Evolutionary conservation across 495 filamentous ascomycete species (phyloP), one percentile per base, ranked within the genome.

Genomic region (Lophiostoma macrostomum): DNA sequence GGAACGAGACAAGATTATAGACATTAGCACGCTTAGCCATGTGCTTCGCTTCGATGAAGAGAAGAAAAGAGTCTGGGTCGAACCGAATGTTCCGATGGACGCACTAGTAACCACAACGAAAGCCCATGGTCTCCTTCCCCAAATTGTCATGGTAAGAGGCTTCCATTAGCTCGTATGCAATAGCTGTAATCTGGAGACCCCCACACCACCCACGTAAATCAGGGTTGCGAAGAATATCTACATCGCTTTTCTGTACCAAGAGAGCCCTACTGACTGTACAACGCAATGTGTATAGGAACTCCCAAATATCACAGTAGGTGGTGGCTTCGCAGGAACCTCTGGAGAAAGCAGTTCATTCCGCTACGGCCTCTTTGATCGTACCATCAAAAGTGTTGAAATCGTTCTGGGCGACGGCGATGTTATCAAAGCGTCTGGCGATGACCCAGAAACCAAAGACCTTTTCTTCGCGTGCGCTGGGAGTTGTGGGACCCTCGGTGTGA

Each of bases 71-170:
- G 63, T 73, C 12, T 66, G 82, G 14, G 80, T 85, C 13, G 81
- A 85, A 59, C 81, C 81, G 4, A 85, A 84, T 58, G 81, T 85
- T 5, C 73, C 81, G 8, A 85, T 85, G 81, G 81, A 85, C 53
- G 65, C 67, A 0, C 67, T 85, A 6, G 78, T 84, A 7, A 71
- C 74, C 14, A 64, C 64, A 14, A 81, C 79, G 1, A 56, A 81
- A 28, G 53, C 63, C 16, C 61, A 79, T 50, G 74, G 74, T 3
- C 67, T 85, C 0, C 64, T 84, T 1, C 81, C 79, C 11, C 71
- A 73, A 7, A 77, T 81, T 2, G 78, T 81, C 8, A 80, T 80
- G 76, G n/a, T n/a, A n/a, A n/a, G n/a, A n/a, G n/a, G n/a, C n/a
- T n/a, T n/a, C n/a, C n/a, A n/a, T n/a, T n/a, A n/a, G n/a, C n/a